phyloP scores from a whole-genome alignment of 495 filamentous ascomycete species.

The Penicillium coprophilum region DNA sequence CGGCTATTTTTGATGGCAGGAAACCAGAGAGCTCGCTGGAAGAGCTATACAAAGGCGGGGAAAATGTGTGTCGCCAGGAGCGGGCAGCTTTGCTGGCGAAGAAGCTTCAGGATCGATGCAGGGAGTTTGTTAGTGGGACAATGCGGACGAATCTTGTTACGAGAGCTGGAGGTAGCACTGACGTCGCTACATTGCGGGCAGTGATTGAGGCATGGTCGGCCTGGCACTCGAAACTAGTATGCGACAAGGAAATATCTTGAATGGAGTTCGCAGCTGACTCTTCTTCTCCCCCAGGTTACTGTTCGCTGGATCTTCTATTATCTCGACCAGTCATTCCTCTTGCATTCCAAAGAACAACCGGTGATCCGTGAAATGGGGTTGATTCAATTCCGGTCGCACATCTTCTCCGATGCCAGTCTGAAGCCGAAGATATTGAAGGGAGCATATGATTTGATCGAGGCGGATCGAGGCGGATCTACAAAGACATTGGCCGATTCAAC shows the following conservation, averaged over 20 bases:
- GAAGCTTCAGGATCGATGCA: slow-evolving; percentile 61
- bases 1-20: slow-evolving; percentile 64
- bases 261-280: slow-evolving; percentile 14
- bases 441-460: slow-evolving; percentile 70
- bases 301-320: slow-evolving; percentile 89
- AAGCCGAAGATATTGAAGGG: slow-evolving; percentile 62
- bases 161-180: slow-evolving; percentile 48
- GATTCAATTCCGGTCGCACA: slow-evolving; percentile 53
- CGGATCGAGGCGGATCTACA: slow-evolving; percentile 59
- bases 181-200: slow-evolving; percentile 61
- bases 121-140: slow-evolving; percentile 56
- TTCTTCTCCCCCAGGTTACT: slow-evolving; percentile 50
- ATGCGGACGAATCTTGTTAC: slow-evolving; percentile 54
- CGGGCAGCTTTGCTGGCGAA: slow-evolving; percentile 63
- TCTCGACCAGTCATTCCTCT: slow-evolving; percentile 83
- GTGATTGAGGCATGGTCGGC: slow-evolving; percentile 70
- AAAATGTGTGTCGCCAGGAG: slow-evolving; percentile 82
- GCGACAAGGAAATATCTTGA: slow-evolving; percentile 18
- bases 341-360: slow-evolving; percentile 57
- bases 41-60: slow-evolving; percentile 83
- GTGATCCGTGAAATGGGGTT: slow-evolving; percentile 61
- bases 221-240: slow-evolving; percentile 77
- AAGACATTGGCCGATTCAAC: slow-evolving; percentile 41
- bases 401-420: slow-evolving; percentile 54
- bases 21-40: slow-evolving; percentile 70